A percentile compares a stretch with the other conserved stretches of the same genome.
Conservation (phyloP, 2,329 filamentous ascomycete species). For the Nigrospora sphaerica region DNA sequence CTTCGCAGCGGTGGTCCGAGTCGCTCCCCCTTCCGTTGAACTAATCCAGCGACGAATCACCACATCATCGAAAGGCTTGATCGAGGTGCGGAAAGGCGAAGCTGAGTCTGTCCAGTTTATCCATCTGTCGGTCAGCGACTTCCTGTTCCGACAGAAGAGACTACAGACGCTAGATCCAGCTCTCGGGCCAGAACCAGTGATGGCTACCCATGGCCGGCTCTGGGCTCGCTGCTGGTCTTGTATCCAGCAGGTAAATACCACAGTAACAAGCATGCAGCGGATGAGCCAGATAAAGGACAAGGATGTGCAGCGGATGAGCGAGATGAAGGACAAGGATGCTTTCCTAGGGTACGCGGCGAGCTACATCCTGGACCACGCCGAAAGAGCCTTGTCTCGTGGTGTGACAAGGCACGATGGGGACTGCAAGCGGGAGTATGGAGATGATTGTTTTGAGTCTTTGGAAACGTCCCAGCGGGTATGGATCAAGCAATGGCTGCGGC, state of each 20-base stretch:
- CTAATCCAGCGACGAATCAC: constrained; percentile 5
- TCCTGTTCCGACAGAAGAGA: constrained; percentile 6
- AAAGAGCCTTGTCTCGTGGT: not conserved
- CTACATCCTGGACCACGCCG: constrained; percentile 5
- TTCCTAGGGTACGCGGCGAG: constrained; percentile 5
- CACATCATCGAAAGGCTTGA: constrained; percentile 5
- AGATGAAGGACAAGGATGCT: constrained; percentile 1
- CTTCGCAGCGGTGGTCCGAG: constrained; percentile 4
- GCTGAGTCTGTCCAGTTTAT: constrained; percentile 7
- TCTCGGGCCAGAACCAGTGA: not conserved
- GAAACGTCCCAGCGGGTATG: no score
- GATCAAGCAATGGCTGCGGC: no score
- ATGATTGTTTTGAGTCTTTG: no score
- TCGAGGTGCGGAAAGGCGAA: constrained; percentile 3
- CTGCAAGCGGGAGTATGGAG: no score
- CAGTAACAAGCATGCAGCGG: not conserved
- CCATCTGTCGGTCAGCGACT: constrained; percentile 9
- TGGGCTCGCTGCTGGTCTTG: constrained; percentile 5
- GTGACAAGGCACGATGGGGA: no score
- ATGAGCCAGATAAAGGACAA: no score
- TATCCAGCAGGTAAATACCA: constrained; percentile 1
- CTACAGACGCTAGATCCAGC: constrained; percentile 6
- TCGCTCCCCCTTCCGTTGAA: not conserved
- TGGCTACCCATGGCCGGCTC: constrained; percentile 4
- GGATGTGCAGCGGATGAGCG: not conserved